phyloP scores from a whole-genome alignment of 2,329 filamentous ascomycete species.

The Gnomoniopsis sp. region DNA sequence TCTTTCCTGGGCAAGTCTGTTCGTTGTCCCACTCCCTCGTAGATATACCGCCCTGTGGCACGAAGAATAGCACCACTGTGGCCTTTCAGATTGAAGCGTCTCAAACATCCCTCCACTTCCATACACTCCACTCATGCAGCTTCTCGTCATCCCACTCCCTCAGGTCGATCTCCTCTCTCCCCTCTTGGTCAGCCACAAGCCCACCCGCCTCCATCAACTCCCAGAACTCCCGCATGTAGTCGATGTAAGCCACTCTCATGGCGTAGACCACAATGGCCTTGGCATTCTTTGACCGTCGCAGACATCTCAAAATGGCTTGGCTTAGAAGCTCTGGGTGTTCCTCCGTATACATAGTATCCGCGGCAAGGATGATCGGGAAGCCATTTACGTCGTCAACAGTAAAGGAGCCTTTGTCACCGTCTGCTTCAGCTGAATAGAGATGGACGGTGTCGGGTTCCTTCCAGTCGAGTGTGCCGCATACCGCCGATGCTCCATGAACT shows the following conservation, averaged over 20 bases:
- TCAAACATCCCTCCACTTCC: conserved; percentile 17
- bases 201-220: conserved; percentile 18
- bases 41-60: not conserved
- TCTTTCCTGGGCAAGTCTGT: not conserved
- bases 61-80: not conserved
- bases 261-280: conserved; percentile 15
- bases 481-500: not conserved
- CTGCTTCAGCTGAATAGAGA: not conserved
- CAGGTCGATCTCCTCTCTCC: conserved; percentile 15
- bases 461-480: conserved; percentile 15
- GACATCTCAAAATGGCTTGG: conserved; percentile 13
- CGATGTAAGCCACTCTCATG: conserved; percentile 16
- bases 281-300: conserved; percentile 3
- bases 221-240: conserved; percentile 17
- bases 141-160: conserved; percentile 18
- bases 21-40: not conserved
- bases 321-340: conserved; percentile 13
- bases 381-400: conserved; percentile 9
- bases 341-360: conserved; percentile 18
- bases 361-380: conserved; percentile 13
- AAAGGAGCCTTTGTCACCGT: not conserved
- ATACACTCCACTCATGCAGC: conserved; percentile 17
- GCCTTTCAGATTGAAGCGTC: too few species aligned
- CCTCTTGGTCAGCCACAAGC: conserved; percentile 13
- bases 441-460: conserved; percentile 7